Evolutionary conservation across 306 rosid species (phyloP), one percentile per base, ranked within the genome.

Genomic region (Lithocarpus polystachyus): DNA sequence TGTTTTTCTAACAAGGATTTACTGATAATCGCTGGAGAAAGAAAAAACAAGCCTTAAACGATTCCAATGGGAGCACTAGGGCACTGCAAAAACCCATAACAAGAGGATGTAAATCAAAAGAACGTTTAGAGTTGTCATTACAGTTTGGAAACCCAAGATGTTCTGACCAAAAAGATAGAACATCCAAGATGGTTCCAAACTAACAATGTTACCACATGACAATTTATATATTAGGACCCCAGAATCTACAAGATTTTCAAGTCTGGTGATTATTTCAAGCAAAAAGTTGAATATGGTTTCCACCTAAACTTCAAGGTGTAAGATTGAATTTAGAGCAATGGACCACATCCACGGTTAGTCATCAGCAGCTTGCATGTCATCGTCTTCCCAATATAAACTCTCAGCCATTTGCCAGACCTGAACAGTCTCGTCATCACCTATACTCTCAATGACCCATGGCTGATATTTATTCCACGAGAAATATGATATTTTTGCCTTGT

Each of bases 391-490:
- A 62, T 86, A 90, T 79, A 95, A 87, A 77, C 86, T 81, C 33
- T 90, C 93, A 5, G 98, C 88, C 84, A 95, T 87, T 86, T 91
- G 92, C 99, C 99, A 95, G 37, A 95, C 83, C 77, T 93, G 98
- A 84, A 93, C 80, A 62, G 93, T 86, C 71, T 93, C 89, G 76
- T 95, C 98, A 81, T 91, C 97, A 0, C 94, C 98, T 31, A 93
- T 98, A 68, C 97, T 93, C 40, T 93, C 83, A 71, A 95, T 89
- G 70, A 88, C 85, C 99, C 97, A 93, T 71, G 96, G 96, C 81
- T 76, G 88, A 26, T 91, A 57, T 73, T 56, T 80, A 87, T 95
- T 93, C 99, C 99, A 95, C 22, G 92, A 90, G 81, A 93, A 90
- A 79, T 95, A 97, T 17, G 99, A 93, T 77, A 93, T 92, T 83